Base-by-base conservation (phyloP, 208 protist genomes). In the Wallacemonas sp. region DNA sequence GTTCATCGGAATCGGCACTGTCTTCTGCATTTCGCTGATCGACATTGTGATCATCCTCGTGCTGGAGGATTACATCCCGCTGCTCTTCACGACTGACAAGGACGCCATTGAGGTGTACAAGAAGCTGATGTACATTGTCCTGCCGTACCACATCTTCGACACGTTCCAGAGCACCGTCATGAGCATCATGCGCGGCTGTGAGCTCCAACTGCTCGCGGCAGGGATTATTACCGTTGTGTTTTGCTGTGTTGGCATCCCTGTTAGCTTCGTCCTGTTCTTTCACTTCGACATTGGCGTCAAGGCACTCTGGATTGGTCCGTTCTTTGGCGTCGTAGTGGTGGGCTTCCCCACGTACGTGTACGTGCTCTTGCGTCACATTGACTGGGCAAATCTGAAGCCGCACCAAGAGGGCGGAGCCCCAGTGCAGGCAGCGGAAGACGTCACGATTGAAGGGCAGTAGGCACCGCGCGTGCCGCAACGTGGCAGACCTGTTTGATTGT, bases 121-220 rank as follows among this genome's bases (percentile, higher is more conserved):
- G 30, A n/a, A 67, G 6, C 68, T 90, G 26, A 90, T 90, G 83
- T 76, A 65, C 38, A 64, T 82, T 56, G 82, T 88, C 14, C 72
- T 91, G 36, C 82, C 83, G n/a, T 94, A 92, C 62, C 88, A 94
- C 79, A 68, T 92, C 57, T 77, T 87, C 52, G 85, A 94, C 49
- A 76, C 85, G 9, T 88, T 90, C 62, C 88, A 94, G 73, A 90
- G 82, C 70, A 89, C 76, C 41, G 69, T 92, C 21, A 91, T 94
- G 85, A 80, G 79, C 30, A 78, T 88, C 41, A 70, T 94, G 26
- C 80, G 88, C 27, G 88, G 88, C 26, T 92, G 85, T 68, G 83
- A 77, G 57, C 56, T 92, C 44, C 88, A 94, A 65, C 81, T 79
- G 48, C 52, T 87, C 9, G 88, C 85, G 0, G 85, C 88, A 2